Conservation (phyloP, 139 green algal species). For the Zygnema cylindricum region DNA sequence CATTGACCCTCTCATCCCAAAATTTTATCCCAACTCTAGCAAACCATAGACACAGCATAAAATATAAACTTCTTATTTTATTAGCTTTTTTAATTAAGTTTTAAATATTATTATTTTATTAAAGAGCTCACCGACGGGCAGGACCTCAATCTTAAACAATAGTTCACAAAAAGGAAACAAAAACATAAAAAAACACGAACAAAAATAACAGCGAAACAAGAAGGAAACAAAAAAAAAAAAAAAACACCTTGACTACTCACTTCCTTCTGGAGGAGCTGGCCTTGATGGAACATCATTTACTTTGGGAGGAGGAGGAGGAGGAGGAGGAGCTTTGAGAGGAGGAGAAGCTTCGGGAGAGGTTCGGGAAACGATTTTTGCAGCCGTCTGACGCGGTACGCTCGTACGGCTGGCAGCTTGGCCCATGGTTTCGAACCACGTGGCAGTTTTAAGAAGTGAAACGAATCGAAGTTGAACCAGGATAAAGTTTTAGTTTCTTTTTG, state of each 20-base stretch:
- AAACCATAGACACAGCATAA: no score
- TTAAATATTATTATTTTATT: not conserved
- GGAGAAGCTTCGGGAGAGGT: not conserved
- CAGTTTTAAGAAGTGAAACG: not conserved
- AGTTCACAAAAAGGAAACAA: not conserved
- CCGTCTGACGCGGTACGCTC: not conserved
- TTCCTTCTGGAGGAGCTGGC: not conserved
- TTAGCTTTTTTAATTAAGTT: no score
- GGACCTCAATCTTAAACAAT: no score
- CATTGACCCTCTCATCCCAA: no score
- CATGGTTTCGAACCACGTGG: not conserved
- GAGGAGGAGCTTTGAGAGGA: not conserved
- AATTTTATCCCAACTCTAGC: no score
- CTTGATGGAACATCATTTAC: not conserved
- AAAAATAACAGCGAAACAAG: not conserved
- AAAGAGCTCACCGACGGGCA: no score
- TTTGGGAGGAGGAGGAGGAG: not conserved
- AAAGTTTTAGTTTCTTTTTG: no score
- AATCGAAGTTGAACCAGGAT: not conserved
- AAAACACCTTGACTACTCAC: no score
- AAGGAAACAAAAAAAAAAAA: no score
- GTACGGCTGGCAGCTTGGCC: not conserved
- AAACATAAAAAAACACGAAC: not conserved
- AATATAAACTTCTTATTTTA: no score
- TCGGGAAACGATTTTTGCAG: not conserved